Percentiles rank a stretch among this genome's conserved stretches.
Evolutionary conservation across 441 rosid species (phyloP).

Genomic region (Pelargonium fulgidum): DNA sequence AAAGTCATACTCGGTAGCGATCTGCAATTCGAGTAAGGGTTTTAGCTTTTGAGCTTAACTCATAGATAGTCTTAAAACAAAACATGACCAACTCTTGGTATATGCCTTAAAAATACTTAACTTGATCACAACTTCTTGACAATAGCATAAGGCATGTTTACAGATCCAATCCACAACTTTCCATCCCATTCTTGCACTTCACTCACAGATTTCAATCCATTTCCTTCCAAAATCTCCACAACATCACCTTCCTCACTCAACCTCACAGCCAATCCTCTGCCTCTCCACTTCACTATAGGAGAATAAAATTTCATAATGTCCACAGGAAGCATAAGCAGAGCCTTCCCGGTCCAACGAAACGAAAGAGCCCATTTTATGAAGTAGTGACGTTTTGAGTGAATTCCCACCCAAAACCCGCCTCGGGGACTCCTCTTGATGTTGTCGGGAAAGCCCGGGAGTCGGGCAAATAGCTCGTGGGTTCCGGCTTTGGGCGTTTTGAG

Average conservation of each 20-base stretch:
- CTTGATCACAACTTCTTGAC: not conserved
- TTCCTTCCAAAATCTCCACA: constrained; percentile 39
- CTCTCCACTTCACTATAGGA: constrained; percentile 29
- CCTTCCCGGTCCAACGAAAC: constrained; percentile 38
- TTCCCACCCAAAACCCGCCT: constrained; percentile 42
- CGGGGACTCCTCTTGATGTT: constrained; percentile 38
- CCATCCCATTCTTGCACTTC: constrained; percentile 56
- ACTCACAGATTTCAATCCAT: constrained; percentile 39
- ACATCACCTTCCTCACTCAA: constrained; percentile 46
- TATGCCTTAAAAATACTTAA: not conserved
- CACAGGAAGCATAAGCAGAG: constrained; percentile 32
- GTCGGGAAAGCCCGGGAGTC: constrained; percentile 41
- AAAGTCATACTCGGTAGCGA: no score
- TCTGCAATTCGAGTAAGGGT: no score
- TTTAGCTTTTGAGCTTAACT: no score
- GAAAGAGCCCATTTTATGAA: constrained; percentile 32
- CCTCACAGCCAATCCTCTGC: constrained; percentile 52
- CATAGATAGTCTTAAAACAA: no score
- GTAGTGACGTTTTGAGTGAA: constrained; percentile 36
- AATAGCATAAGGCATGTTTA: constrained; percentile 40
- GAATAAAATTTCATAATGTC: constrained; percentile 34
- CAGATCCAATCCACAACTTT: constrained; percentile 63
- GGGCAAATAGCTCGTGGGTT: constrained; percentile 27
- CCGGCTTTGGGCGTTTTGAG: constrained; percentile 34
- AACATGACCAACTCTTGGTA: no score